Conservation (phyloP, 2,329 filamentous ascomycete species). For the Clarireedia monteithiana region DNA sequence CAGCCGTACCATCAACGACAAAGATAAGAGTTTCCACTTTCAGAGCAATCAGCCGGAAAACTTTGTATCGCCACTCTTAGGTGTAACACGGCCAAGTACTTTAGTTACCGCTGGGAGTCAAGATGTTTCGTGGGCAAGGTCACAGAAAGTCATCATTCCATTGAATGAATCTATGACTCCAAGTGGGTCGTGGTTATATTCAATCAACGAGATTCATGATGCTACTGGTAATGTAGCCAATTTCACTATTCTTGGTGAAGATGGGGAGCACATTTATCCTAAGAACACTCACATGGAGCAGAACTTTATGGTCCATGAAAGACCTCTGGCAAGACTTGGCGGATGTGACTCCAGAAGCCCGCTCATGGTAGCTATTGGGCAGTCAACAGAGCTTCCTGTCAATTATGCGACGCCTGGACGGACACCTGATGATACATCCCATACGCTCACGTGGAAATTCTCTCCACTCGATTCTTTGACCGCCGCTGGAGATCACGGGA, state of each 20-base stretch:
- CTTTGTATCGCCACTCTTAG: conserved; percentile 68
- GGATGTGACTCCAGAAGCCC: conserved; percentile 75
- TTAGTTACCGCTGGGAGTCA: conserved; percentile 51
- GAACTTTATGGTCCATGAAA: conserved; percentile 77
- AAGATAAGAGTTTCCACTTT: conserved; percentile 78
- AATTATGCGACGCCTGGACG: conserved; percentile 57
- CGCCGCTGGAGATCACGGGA: conserved; percentile 61
- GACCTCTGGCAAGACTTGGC: conserved; percentile 63
- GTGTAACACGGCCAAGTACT: conserved; percentile 47
- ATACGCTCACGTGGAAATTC: conserved; percentile 75
- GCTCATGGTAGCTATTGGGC: conserved; percentile 74
- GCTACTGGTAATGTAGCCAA: conserved; percentile 79
- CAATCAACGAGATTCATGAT: conserved; percentile 86
- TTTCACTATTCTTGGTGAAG: conserved; percentile 60
- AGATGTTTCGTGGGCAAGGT: conserved; percentile 73
- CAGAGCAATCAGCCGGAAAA: conserved; percentile 91
- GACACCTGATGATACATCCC: conserved; percentile 52
- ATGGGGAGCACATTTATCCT: conserved; percentile 52
- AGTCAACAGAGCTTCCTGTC: conserved; percentile 60
- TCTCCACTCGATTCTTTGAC: conserved; percentile 64
- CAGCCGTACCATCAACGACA: conserved; percentile 76
- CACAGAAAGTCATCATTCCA: conserved; percentile 68
- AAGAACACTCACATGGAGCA: conserved; percentile 62
- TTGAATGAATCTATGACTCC: conserved; percentile 82
- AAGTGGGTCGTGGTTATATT: conserved; percentile 80